These are phyloP conservation scores for Vicia sativa DNA, from an alignment of 306 rosid species.

Conservation along the genomic window DNA sequence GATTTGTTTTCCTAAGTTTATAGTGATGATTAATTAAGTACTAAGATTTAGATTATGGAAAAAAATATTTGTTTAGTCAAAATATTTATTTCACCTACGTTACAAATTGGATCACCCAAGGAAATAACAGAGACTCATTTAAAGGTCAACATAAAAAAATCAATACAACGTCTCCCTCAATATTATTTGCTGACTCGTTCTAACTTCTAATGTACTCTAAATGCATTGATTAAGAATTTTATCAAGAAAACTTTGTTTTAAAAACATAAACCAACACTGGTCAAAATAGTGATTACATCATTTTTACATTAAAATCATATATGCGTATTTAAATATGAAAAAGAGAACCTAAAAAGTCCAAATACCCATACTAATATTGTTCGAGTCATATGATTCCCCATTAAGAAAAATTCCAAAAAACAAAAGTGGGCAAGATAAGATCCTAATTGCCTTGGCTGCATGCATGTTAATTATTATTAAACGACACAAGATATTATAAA, in stretches of 20 bases:
- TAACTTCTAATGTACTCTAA: too few relatives aligned
- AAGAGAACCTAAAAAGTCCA: not conserved
- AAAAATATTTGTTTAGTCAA: not conserved
- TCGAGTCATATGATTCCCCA: slow-evolving; percentile 41
- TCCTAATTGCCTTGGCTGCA: not conserved
- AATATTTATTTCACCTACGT: not conserved
- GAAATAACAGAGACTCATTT: not conserved
- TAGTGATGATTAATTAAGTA: too few relatives aligned
- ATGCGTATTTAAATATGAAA: not conserved
- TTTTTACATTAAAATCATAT: not conserved
- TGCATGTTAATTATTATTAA: slow-evolving; percentile 34
- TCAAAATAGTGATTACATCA: too few relatives aligned
- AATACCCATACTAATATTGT: not conserved
- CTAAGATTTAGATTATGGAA: not conserved
- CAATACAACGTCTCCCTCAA: too few relatives aligned
- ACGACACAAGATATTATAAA: slow-evolving; percentile 33
- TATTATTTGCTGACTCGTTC: too few relatives aligned
- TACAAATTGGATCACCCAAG: not conserved
- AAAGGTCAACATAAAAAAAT: not conserved
- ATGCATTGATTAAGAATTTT: too few relatives aligned
- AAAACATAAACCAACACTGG: too few relatives aligned
- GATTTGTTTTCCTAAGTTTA: too few relatives aligned
- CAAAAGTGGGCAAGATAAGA: slow-evolving; percentile 43
- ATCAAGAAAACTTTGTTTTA: too few relatives aligned
- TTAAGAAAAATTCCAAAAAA: slow-evolving; percentile 46